phyloP scores from a whole-genome alignment of 352 stramenopile species.

The Nothophytophthora sp. region DNA sequence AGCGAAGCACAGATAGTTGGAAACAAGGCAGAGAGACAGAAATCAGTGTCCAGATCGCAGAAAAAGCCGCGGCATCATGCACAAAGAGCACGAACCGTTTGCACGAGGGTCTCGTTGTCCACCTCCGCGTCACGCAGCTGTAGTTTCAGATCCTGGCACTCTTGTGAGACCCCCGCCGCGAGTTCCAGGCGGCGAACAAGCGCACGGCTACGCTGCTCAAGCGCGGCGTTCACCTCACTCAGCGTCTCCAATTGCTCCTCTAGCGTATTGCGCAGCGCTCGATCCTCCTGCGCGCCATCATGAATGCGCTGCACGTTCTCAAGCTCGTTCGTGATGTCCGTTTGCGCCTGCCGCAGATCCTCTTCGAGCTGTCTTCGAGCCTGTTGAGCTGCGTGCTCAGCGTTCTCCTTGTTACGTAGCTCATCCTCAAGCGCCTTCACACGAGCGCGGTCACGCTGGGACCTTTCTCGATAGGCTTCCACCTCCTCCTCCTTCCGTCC shows the following conservation, averaged over 20 bases:
- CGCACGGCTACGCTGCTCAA: constrained; percentile 72
- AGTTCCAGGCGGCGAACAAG: constrained; percentile 71
- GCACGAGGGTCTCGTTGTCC: constrained; percentile 72
- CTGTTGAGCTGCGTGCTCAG: constrained; percentile 28
- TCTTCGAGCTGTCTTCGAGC: constrained; percentile 48
- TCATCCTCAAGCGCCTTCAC: constrained; percentile 63
- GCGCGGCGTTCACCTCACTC: constrained; percentile 71
- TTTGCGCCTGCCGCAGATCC: constrained; percentile 56
- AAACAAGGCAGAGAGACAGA: not conserved
- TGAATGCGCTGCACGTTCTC: constrained; percentile 47
- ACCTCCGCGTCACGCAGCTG: constrained; percentile 63
- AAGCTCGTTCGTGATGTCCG: constrained; percentile 52
- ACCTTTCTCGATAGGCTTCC: constrained; percentile 41
- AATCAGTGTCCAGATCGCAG: not conserved
- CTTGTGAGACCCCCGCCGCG: constrained; percentile 36
- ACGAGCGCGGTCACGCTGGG: constrained; percentile 50
- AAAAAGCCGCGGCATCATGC: not conserved
- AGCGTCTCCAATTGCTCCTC: constrained; percentile 72
- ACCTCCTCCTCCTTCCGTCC: constrained; percentile 64
- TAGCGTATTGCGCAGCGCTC: constrained; percentile 48
- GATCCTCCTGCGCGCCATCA: constrained; percentile 52
- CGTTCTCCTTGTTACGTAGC: constrained; percentile 41
- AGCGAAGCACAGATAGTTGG: not conserved
- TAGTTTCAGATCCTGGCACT: constrained; percentile 65
- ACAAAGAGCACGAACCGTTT: constrained; percentile 34